A percentile compares a stretch with the other conserved stretches of the same genome.
Evolutionary conservation across 1,284 basidiomycete genomes (phyloP).

Genomic region (Cutaneotrichosporon spelunceum): DNA sequence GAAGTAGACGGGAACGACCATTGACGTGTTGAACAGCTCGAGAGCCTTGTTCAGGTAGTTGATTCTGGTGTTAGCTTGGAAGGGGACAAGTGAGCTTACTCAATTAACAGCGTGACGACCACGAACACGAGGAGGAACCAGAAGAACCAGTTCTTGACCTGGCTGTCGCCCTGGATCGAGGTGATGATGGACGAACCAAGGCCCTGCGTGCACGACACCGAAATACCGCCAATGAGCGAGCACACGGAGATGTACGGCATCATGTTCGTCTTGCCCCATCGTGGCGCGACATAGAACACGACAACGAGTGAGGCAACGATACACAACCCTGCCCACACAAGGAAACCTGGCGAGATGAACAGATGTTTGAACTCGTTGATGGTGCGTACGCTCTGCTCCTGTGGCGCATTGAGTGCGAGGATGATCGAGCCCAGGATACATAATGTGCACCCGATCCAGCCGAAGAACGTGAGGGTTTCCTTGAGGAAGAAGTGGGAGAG

Average conservation of each 20-base stretch:
- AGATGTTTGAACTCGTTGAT: constrained; percentile 76
- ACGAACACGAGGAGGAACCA: constrained; percentile 85
- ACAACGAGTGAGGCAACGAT: constrained; percentile 36
- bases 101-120: constrained; percentile 63
- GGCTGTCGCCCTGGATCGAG: constrained; percentile 58
- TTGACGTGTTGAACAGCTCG: constrained; percentile 86
- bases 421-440: constrained; percentile 71
- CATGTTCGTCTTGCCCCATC: constrained; percentile 90
- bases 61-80: constrained; percentile 57
- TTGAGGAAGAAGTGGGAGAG: constrained; percentile 90
- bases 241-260: constrained; percentile 92
- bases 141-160: constrained; percentile 65
- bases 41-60: constrained; percentile 96
- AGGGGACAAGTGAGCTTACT: constrained; percentile 14
- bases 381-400: constrained; percentile 72
- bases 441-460: constrained; percentile 86
- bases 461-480: constrained; percentile 65
- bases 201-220: constrained; percentile 92
- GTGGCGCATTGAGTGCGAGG: constrained; percentile 69
- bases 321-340: constrained; percentile 61
- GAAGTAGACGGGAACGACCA: constrained; percentile 70
- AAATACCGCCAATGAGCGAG: constrained; percentile 93
- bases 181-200: constrained; percentile 88
- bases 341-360: constrained; percentile 83
- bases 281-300: constrained; percentile 49